Percentiles rank a stretch among this genome's conserved stretches.
Evolutionary conservation across 2,329 filamentous ascomycete species (phyloP).

Genomic region (Arthrobotrys iridis): DNA sequence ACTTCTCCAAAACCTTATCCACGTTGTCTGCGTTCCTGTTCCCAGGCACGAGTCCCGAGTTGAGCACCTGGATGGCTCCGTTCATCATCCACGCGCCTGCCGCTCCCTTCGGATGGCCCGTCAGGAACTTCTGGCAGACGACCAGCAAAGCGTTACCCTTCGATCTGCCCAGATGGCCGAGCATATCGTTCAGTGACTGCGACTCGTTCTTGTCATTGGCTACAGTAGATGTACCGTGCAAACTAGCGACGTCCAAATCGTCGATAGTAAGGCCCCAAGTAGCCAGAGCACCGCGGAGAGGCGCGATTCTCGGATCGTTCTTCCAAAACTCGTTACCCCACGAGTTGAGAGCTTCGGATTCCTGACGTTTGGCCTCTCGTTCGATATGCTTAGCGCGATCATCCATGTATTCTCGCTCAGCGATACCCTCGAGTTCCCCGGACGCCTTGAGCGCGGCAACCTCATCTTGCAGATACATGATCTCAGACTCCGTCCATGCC

Average conservation of each 20-base stretch:
- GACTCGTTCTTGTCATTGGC: conserved; percentile 99
- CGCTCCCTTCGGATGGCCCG: conserved; percentile 98
- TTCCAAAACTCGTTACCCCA: conserved; percentile 99
- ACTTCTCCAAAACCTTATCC: conserved; percentile 95
- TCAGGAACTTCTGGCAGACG: conserved; percentile 99
- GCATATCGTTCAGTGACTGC: conserved; percentile 94
- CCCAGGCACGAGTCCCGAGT: conserved; percentile 90
- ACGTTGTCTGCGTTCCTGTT: conserved; percentile 99
- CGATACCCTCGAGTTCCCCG: conserved; percentile 70
- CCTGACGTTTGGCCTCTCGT: conserved; percentile 85
- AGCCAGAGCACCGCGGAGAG: conserved; percentile 91
- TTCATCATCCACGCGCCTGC: conserved; percentile 99
- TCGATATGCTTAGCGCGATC: conserved; percentile 88
- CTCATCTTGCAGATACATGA: conserved; percentile 92
- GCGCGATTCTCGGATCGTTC: conserved; percentile 89
- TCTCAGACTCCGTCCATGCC: conserved; percentile 94
- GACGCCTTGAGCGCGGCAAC: conserved; percentile 88
- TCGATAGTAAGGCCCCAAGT: conserved; percentile 99
- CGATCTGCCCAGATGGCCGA: conserved; percentile 90
- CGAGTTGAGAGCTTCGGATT: conserved; percentile 90
- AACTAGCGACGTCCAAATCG: conserved; percentile 92
- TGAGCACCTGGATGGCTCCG: conserved; percentile 93
- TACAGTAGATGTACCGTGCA: conserved; percentile 98
- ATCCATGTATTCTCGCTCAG: conserved; percentile 84
- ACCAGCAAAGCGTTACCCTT: conserved; percentile 96